Base-by-base conservation (phyloP, 768 basidiomycete genomes). In the Mycena vitilis region DNA sequence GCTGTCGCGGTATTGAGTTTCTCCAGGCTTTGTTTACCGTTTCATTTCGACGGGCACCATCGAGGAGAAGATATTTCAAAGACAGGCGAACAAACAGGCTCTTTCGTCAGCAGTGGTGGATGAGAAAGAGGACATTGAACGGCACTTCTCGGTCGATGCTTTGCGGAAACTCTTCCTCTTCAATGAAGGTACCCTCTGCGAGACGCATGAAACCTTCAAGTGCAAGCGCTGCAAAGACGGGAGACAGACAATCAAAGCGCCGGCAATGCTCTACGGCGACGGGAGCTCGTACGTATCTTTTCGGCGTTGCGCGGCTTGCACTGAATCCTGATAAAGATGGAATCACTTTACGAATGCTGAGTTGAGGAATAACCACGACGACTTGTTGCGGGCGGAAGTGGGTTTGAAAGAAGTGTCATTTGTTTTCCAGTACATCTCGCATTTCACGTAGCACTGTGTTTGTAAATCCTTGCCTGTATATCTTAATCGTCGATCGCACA, bases 131-230 rank as follows among this genome's bases (percentile, higher is more conserved):
- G 95, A 97, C 74, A 88, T 94, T 0, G 96, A 97, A 73, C 91
- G 97, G 10, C 97, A 99, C 79, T 99, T 98, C 81, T 95, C 95
- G 4, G 75, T 92, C 58, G 95, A 98, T 73, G 84, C 92, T 20
- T 87, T 99, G 36, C 86, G 95, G 48, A 92, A 98, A 76, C 83
- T 99, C 49, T 99, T 99, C 85, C 83, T 88, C 42, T 96, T 96
- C 82, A 95, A 96, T 63, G 91, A 95, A 72, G 81, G 88, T 54
- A 96, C 95, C 8, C 77, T 89, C 12, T 95, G 93, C 73, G 95
- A 99, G 76, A 99, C 98, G 40, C 98, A 99, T 74, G 97, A 99
- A 75, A 96, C 95, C 10, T 99, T 97, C 87, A 99, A 99, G 80
- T 96, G 95, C 80, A 95, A 94, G 78, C 87, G 94, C 58, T 97